Evolutionary conservation across 257 asterid species (phyloP).

Genomic region (Fraxinus anomala): DNA sequence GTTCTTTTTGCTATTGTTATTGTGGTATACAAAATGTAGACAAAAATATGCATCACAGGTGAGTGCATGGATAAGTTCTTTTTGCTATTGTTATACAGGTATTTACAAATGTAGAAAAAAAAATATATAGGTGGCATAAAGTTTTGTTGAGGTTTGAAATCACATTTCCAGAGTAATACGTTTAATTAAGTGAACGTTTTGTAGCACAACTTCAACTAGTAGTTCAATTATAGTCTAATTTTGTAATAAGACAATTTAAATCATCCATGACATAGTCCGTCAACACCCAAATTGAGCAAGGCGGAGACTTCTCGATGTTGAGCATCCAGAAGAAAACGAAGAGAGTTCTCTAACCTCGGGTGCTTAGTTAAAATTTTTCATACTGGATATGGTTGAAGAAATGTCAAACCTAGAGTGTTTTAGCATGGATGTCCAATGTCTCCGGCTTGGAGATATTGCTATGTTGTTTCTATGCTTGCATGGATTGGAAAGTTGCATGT

Average conservation of each 20-base stretch:
- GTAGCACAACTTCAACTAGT: not conserved
- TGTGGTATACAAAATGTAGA: not conserved
- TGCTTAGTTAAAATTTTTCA: not conserved
- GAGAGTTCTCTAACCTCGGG: too few relatives aligned
- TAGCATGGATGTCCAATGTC: constrained; percentile 1
- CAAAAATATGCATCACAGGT: not conserved
- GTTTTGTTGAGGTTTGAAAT: not conserved
- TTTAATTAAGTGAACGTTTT: too few relatives aligned
- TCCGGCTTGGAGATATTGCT: not conserved
- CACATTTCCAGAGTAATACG: too few relatives aligned
- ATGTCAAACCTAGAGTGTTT: not conserved
- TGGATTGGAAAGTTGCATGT: not conserved
- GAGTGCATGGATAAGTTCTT: too few relatives aligned
- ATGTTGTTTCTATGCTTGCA: not conserved
- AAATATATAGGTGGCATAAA: not conserved
- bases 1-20: not conserved
- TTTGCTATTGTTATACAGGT: too few relatives aligned
- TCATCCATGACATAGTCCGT: not conserved
- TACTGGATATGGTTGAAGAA: not conserved
- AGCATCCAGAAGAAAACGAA: too few relatives aligned
- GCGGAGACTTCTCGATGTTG: too few relatives aligned
- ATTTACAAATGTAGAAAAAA: too few relatives aligned
- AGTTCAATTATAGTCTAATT: not conserved
- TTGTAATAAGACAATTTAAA: not conserved
- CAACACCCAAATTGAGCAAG: too few relatives aligned